A percentile compares a stretch with the other conserved stretches of the same genome.
Evolutionary conservation across 345 rosid species (phyloP).

Genomic region (Eucalyptus brandiana): DNA sequence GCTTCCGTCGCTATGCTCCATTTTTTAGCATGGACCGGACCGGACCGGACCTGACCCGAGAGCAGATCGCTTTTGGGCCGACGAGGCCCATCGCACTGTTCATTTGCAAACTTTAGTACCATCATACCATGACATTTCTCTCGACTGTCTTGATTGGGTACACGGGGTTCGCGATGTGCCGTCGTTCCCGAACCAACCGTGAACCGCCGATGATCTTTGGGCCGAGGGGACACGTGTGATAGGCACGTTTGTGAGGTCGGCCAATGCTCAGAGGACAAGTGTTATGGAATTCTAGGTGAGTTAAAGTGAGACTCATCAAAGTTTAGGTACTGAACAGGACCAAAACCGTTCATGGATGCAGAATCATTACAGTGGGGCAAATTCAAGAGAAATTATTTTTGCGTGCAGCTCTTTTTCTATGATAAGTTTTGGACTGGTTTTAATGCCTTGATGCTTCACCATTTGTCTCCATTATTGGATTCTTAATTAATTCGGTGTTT

Average conservation of each 20-base stretch:
- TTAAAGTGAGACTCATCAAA: background rate
- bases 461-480: background rate
- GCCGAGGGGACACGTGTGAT: background rate
- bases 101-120: background rate
- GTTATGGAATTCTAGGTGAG: background rate
- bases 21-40: background rate
- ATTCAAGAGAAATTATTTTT: background rate
- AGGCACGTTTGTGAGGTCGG: background rate
- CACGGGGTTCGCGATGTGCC: background rate
- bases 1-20: background rate
- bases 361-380: background rate
- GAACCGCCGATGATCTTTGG: background rate
- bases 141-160: background rate
- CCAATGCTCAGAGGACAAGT: background rate
- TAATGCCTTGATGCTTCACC: background rate
- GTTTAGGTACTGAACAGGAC: background rate
- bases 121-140: background rate
- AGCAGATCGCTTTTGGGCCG: background rate
- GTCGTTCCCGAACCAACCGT: background rate
- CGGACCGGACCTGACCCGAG: background rate
- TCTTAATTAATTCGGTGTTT: background rate
- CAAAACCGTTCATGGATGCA: background rate
- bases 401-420: background rate
- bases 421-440: background rate
- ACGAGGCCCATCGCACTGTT: background rate